Base-by-base conservation (phyloP, 495 filamentous ascomycete species). In the Podospora pseudocomata region DNA sequence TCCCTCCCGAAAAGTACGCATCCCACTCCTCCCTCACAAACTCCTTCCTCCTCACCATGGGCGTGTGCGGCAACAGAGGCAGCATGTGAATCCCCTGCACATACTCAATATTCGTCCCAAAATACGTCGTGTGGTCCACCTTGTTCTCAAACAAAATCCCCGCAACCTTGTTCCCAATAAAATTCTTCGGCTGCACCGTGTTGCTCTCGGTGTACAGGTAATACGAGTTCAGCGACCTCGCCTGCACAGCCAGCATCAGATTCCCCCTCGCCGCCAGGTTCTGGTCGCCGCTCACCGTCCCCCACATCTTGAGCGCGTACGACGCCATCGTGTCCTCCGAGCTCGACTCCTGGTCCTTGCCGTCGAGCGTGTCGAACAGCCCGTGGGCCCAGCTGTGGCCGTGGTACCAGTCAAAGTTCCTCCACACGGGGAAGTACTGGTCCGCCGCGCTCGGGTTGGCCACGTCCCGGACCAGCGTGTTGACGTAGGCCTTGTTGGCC, bases 141-240 rank as follows among this genome's bases (percentile, higher is more conserved):
- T 99, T 99, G 78, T 97, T 98, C 78, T 99, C 95, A 75, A 97
- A 99, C 6, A 98, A 77, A 75, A 99, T 97, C 16, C 95, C 96
- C 5, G 92, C 89, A 16, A 92, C 95, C 75, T 90, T 93, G 80
- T 99, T 99, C 9, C 80, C 85, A 34, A 91, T 86, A 68, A 96
- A 97, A 26, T 90, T 81, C 2, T 83, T 39, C 0, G 95, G 95
- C 69, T 97, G 90, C 64, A 93, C 89, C 3, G 75, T 80, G 76
- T 97, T 97, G 73, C 83, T 77, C 26, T 73, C 81, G 20, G 83
- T 80, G 80, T 95, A 86, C 4, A 97, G 84, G 80, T 96, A 97
- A 77, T 98, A 98, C 67, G 88, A 85, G 55, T 86, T 83, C 1
- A 98, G 78, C 11, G 85, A 86, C 27, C 92, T 84, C 0, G 87